Evolutionary conservation across 1,139 yeast species (phyloP).

Genomic region (Saccharomyces hybrid): DNA sequence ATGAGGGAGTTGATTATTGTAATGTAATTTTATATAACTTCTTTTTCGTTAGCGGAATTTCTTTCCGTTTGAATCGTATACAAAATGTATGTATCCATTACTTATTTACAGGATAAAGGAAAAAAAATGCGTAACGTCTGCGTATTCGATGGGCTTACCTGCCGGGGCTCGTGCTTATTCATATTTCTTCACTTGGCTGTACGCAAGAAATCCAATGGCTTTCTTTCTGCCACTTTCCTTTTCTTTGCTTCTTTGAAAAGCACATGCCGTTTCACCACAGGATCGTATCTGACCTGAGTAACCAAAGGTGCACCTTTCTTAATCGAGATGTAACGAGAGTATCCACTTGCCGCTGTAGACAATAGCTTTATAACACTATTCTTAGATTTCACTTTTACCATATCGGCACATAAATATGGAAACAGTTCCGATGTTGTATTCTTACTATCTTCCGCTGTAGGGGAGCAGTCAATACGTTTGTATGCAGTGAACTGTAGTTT

Average conservation of each 20-base stretch:
- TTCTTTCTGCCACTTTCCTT: constrained; percentile 65
- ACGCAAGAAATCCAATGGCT: constrained; percentile 55
- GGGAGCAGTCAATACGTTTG: not conserved
- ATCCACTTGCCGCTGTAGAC: constrained; percentile 85
- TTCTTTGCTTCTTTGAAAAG: constrained; percentile 82
- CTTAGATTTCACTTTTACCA: constrained; percentile 41
- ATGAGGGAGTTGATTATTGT: not conserved
- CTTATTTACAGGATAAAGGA: constrained; percentile 1
- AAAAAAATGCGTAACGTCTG: constrained; percentile 8
- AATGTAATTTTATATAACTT: not conserved
- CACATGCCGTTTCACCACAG: constrained; percentile 69
- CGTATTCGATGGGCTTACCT: constrained; percentile 10
- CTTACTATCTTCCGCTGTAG: not conserved
- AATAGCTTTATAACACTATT: constrained; percentile 58
- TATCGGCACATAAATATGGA: constrained; percentile 5
- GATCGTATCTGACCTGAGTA: constrained; percentile 84
- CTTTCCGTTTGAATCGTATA: not conserved
- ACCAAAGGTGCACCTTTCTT: constrained; percentile 77
- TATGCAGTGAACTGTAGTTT: not conserved
- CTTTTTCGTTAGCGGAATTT: not conserved
- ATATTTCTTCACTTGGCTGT: constrained; percentile 31
- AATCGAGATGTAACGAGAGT: constrained; percentile 67
- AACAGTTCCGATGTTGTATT: not conserved
- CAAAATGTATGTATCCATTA: not conserved
- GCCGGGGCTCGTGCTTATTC: constrained; percentile 6